Evolutionary conservation across 257 asterid species (phyloP), one percentile per base, ranked within the genome.

Genomic region (Henckelia pumila): DNA sequence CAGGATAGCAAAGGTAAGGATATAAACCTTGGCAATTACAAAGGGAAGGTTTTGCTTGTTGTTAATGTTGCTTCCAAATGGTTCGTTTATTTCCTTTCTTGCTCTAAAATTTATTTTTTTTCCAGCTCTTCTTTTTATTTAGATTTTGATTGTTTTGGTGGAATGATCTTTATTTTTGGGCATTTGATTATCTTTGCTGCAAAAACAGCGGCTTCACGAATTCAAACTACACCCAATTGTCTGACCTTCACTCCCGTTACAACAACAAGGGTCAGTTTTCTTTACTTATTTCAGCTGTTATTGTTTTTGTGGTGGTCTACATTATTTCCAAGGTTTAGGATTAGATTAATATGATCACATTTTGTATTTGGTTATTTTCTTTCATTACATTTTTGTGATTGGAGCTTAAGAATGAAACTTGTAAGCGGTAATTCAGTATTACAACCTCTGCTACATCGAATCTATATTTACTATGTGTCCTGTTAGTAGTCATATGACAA

Each of bases 21-120:
- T 76, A 97, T 81, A 64, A 80, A 82, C 77, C 86, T 93, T 66
- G 76, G 75, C 67, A 19, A 25, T 21, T 88, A 85, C 79, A 88
- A 74, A 56, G 97, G 96, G 79, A 88, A 93, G 63, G 88, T 88
- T 67, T 84, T 93, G 81, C 95, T 93, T 61, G 89, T 90, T 69
- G 96, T 93, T 30, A 93, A 93, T 77, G 99, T 93, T 76, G 97
- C 99, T 75, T 90, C 99, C 69, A 93, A 90, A 82, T 93, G 99
- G 97, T 90, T 68, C 57, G 67, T 10, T 47, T 25, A 9, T 19
- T 63, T 9, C 13, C 22, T 55, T 21, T 47, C 6, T 57, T 7
- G 29, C 16, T 9, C 9, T 6, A 56, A 66, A 19, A 29, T 22
- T 62, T 28, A 20, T 52, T 57, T 10, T 0, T 63, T 37, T 0